Base-by-base conservation (phyloP, 805 yeast species). In the Cyberlindnera japonica region DNA sequence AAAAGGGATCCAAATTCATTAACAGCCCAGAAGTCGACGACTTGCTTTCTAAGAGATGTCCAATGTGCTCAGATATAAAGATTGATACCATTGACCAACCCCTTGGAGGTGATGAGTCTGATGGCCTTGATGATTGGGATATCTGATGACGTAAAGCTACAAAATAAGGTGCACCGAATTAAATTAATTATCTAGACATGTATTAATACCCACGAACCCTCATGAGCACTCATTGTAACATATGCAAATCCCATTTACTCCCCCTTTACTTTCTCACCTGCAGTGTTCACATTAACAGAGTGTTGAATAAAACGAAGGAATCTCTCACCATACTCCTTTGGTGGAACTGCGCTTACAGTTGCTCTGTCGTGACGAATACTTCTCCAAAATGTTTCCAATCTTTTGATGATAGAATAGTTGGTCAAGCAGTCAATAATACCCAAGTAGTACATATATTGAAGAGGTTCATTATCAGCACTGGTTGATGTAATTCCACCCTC, bases 341-440 rank as follows among this genome's bases (percentile, higher is more conserved):
- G 90, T 0, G 99, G 98, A 11, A 93, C 71, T 0, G 99, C 95
- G 50, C 95, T 85, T 3, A 95, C 80, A 3, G 81, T 74, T 32
- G 72, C 72, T 40, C 90, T 67, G 28, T 79, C 73, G 55, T 87
- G 85, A 26, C 75, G 74, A 19, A 93, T 53, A 13, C 85, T 72
- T 59, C 95, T 75, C 80, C 89, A 83, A 47, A 86, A 76, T 0
- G 98, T 91, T 58, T 93, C 99, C 33, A 89, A 60, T 48, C 75
- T 74, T 59, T 93, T 93, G 49, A 79, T 65, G 17, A 81, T 62
- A 1, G 85, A 79, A 53, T 87, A 87, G 48, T 78, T 77, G 0
- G 99, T 93, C 50, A 93, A 68, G 63, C 96, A 91, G 58, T 93
- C 99, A 48, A 93, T 93, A 27, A 93, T 82, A 8, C 99, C 99